Percentiles rank a stretch among this genome's conserved stretches.
Conservation (phyloP, 2,329 filamentous ascomycete species). For the Pestalotiopsis sp. region DNA sequence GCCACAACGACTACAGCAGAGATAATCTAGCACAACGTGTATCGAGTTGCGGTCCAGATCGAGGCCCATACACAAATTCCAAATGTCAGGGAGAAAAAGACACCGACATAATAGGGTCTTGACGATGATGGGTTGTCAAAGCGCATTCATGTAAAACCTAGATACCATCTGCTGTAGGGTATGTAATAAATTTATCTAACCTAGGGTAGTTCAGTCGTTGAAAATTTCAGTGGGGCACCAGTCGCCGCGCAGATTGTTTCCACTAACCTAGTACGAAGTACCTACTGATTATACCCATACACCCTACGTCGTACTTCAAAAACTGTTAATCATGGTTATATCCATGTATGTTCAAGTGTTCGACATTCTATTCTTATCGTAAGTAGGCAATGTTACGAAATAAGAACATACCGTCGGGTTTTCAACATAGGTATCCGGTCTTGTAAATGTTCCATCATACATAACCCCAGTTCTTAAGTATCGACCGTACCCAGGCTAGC, state of each 20-base stretch:
- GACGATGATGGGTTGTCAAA: not conserved
- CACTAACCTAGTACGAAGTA: not conserved
- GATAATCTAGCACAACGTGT: not conserved
- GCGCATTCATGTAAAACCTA: not conserved
- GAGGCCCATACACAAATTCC: not conserved
- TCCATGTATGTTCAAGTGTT: too few species aligned
- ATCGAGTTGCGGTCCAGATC: not conserved
- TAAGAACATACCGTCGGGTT: too few species aligned
- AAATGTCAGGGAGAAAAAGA: not conserved
- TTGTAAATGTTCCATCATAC: too few species aligned
- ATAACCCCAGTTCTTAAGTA: too few species aligned
- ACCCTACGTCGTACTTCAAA: too few species aligned
- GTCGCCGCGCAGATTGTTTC: not conserved
- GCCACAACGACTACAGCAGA: not conserved
- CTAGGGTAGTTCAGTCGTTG: not conserved
- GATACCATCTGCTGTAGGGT: not conserved
- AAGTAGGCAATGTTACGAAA: too few species aligned
- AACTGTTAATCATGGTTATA: too few species aligned
- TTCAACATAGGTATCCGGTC: too few species aligned
- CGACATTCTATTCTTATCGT: too few species aligned
- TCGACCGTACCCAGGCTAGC: too few species aligned
- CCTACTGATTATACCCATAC: not conserved
- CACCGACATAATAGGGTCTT: not conserved
- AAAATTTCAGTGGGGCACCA: not conserved
- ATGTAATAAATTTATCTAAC: not conserved